Percentiles rank a stretch among this genome's conserved stretches.
These are phyloP conservation scores for Arthrobotrys entomopaga DNA, from an alignment of 2,329 filamentous ascomycete species.

Conservation along the genomic window DNA sequence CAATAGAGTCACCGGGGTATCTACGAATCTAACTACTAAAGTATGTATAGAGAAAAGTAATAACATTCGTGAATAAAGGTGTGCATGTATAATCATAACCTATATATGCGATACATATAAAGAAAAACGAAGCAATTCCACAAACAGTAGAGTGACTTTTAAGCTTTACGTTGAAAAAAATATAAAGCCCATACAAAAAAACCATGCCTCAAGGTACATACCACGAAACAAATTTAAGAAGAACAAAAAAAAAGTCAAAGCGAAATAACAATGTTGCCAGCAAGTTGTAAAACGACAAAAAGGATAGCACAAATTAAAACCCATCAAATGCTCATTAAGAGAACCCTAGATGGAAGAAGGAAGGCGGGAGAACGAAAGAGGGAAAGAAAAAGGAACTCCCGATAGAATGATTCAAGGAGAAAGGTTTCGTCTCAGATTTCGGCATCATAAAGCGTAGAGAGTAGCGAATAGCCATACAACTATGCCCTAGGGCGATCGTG, in stretches of 20 bases:
- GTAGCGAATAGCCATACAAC: neutral
- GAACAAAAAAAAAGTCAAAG: conserved; percentile 5
- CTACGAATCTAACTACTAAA: neutral
- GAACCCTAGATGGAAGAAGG: conserved; percentile 49
- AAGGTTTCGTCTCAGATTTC: too few relatives aligned
- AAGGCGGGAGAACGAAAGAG: conserved; percentile 24
- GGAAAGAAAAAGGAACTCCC: conserved; percentile 32
- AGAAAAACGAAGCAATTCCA: neutral
- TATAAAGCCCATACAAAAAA: conserved; percentile 14
- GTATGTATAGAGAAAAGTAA: too few relatives aligned
- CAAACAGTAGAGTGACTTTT: conserved; percentile 31
- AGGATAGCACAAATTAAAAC: conserved; percentile 18
- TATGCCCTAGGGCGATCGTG: conserved; percentile 16
- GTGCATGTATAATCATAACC: too few relatives aligned
- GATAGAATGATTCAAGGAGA: conserved; percentile 16
- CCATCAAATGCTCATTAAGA: conserved; percentile 54
- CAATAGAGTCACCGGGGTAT: too few relatives aligned
- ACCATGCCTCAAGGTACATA: neutral
- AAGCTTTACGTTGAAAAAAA: conserved; percentile 28
- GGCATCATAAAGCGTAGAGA: neutral
- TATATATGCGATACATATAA: neutral
- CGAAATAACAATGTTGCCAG: conserved; percentile 2
- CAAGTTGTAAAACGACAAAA: conserved; percentile 7
- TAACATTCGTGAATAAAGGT: too few relatives aligned
- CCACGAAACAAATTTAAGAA: too few relatives aligned